Evolutionary conservation across 495 filamentous ascomycete genomes (phyloP), one percentile per base, ranked within the genome.

Genomic region (Friedmanniomyces endolithicus): DNA sequence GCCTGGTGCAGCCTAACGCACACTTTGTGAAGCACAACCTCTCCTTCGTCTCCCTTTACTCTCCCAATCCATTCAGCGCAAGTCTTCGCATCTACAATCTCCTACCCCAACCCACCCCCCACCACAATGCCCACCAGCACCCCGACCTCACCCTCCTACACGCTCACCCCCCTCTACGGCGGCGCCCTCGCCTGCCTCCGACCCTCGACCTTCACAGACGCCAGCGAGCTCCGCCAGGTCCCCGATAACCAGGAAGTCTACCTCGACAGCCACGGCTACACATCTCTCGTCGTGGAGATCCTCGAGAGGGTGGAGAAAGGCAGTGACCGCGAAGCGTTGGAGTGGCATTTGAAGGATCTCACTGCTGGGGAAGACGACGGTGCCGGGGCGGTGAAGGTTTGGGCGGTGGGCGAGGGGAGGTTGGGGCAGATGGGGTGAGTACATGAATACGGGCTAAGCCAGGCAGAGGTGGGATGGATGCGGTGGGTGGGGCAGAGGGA

Each of bases 191-290:
- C 76, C 52, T 82, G 77, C 55, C 75, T 83, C 52, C 72, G 92
- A 14, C 89, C 89, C 17, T 64, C 75, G 41, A 76, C 73, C 49
- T 95, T 89, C 70, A 74, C 79, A 54, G 88, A 95, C 67, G 85
- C 86, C 53, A 92, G 87, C 71, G 75, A 74, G 50, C 79, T 95
- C 67, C 88, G 92, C 66, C 81, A 90, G 73, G 81, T 98, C 39
- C 92, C 92, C 45, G 86, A 95, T 67, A 81, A 94, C 69, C 89
- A 98, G 72, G 92, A 98, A 75, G 83, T 95, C 61, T 95, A 81
- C 69, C 82, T 98, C 67, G 87, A 87, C 66, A 67, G 68, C 19
- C 79, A 84, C 54, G 88, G 90, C 48, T 78, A 82, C 62, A 84
- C 86, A 24, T 85, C 75, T 71, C 78, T 95, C 62, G 88, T 94